Evolutionary conservation across 805 yeast species (phyloP), one percentile per base, ranked within the genome.

Genomic region (Starmerella stellata): DNA sequence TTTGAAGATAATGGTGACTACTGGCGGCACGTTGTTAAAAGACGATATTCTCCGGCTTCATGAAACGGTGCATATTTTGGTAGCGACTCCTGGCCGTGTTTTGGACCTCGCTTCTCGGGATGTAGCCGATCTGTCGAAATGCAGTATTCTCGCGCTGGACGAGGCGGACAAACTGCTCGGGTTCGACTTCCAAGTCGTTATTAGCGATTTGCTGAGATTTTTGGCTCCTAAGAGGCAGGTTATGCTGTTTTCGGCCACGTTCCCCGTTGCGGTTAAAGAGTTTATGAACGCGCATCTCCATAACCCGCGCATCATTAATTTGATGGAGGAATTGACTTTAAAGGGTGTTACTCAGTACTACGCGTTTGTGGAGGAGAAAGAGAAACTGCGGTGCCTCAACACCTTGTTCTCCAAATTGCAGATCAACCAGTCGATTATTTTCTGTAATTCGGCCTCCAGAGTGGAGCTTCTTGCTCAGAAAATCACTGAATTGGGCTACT

Each of bases 51-150:
- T 90, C 53, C 77, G 98, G 67, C 68, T 90, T 52, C 73, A 79
- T 53, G 96, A 87, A 37, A 77, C 93, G 11, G 95, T 90, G 29
- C 96, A 90, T 59, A 72, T 90, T 31, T 64, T 90, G 44, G 98
- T 90, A 32, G 98, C 95, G 48, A 90, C 98, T 25, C 96, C 96
- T 2, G 98, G 98, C 51, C 76, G 98, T 66, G 85, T 90, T 29
- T 69, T 90, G 44, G 98, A 90, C 61, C 71, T 90, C 55, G 95
- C 95, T 5, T 70, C 83, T 24, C 77, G 94, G 65, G 68, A 70
- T 38, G 67, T 87, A 39, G 94, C 93, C 11, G 93, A 87, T 55
- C 70, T 90, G 43, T 74, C 80, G 39, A 78, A 77, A 45, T 81
- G 94, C 61, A 75, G 78, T 34, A 66, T 81, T 58, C 83, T 90